Percentiles rank a stretch among this genome's conserved stretches.
These are phyloP conservation scores for Hydrangea macrophylla DNA, from an alignment of 148 eudicot genomes.

Conservation along the genomic window DNA sequence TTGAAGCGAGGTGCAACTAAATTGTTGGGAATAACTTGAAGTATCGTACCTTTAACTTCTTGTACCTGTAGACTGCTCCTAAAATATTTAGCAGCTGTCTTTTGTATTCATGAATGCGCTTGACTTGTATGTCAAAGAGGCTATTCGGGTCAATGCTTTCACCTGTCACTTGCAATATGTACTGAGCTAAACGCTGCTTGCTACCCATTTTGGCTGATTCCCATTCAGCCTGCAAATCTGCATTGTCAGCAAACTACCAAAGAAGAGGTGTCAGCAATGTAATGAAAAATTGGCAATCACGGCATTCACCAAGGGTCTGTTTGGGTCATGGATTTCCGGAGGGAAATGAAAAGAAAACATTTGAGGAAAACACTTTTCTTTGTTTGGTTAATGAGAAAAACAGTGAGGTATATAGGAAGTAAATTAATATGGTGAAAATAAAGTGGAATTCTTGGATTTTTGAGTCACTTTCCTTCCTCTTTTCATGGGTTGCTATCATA, in stretches of 20 bases:
- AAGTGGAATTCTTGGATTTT: too few relatives aligned
- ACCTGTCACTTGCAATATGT: slow-evolving; percentile 77
- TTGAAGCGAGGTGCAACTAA: too few relatives aligned
- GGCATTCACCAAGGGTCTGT: too few relatives aligned
- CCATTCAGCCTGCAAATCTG: slow-evolving; percentile 83
- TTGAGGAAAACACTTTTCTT: too few relatives aligned
- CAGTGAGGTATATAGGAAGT: too few relatives aligned
- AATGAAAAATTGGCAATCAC: background rate
- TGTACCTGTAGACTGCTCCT: slow-evolving; percentile 87
- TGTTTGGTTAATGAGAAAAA: too few relatives aligned
- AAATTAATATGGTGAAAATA: too few relatives aligned
- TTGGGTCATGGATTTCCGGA: too few relatives aligned
- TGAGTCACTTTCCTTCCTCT: too few relatives aligned
- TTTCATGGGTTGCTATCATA: too few relatives aligned
- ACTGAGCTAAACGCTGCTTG: slow-evolving; percentile 81
- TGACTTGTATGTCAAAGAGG: slow-evolving; percentile 96
- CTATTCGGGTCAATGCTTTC: slow-evolving; percentile 80
- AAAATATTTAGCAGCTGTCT: slow-evolving; percentile 92
- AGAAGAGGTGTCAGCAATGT: slow-evolving; percentile 18
- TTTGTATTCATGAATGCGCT: slow-evolving; percentile 96
- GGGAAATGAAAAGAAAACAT: too few relatives aligned
- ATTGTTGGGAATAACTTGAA: background rate
- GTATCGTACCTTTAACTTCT: slow-evolving; percentile 78
- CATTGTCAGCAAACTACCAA: slow-evolving; percentile 77
- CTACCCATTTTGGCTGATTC: slow-evolving; percentile 93